phyloP scores from a whole-genome alignment of 2,329 filamentous ascomycete species.

The Monilinia fructigena region DNA sequence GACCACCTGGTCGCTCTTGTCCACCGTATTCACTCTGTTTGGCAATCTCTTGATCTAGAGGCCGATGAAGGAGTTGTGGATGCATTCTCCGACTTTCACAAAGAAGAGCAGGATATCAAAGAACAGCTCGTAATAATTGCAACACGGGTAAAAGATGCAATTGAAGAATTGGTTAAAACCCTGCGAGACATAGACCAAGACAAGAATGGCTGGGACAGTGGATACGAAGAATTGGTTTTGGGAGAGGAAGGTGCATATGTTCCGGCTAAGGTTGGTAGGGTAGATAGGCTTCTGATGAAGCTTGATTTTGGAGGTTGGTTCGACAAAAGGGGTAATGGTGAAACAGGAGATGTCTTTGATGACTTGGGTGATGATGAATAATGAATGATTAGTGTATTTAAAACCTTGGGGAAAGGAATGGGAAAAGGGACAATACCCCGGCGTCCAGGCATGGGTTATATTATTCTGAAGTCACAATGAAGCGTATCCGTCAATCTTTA shows the following conservation, averaged over 20 bases:
- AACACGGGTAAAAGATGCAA: slow-evolving; percentile 61
- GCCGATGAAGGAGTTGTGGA: slow-evolving; percentile 79
- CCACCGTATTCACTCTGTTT: slow-evolving; percentile 71
- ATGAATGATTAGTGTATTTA: slow-evolving; percentile 1
- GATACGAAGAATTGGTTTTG: slow-evolving; percentile 39
- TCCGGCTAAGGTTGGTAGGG: slow-evolving; percentile 71
- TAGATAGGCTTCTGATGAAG: slow-evolving; percentile 89
- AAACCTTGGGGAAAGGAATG: neutral
- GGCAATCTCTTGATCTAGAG: slow-evolving; percentile 76
- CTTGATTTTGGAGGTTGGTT: slow-evolving; percentile 57
- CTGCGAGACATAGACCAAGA: slow-evolving; percentile 55
- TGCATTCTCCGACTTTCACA: slow-evolving; percentile 66
- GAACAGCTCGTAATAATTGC: slow-evolving; percentile 64
- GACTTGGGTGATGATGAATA: slow-evolving; percentile 29
- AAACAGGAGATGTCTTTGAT: slow-evolving; percentile 31
- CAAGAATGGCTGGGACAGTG: slow-evolving; percentile 40
- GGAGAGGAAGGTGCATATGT: slow-evolving; percentile 57
- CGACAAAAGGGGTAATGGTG: slow-evolving; percentile 30
- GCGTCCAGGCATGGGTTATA: neutral
- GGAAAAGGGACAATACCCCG: slow-evolving; percentile 1
- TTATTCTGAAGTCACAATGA: neutral
- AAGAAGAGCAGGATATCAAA: slow-evolving; percentile 69
- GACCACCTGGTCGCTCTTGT: slow-evolving; percentile 80
- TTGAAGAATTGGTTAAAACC: slow-evolving; percentile 59
- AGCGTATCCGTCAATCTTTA: neutral